These are phyloP conservation scores for Aphanomyces astaci DNA, from an alignment of 352 stramenopile species.

Conservation along the genomic window DNA sequence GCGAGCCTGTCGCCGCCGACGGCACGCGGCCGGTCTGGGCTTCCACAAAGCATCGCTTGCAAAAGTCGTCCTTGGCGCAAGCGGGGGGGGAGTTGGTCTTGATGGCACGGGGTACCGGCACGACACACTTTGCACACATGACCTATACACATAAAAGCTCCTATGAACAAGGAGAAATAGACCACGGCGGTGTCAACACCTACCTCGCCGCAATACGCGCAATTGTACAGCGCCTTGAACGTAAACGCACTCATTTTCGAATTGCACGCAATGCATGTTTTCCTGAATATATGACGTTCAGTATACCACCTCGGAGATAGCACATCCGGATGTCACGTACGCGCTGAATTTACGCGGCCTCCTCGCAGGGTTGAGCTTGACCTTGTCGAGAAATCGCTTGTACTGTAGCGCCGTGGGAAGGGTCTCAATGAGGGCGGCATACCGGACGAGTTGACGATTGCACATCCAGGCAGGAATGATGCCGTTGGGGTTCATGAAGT, in stretches of 20 bases:
- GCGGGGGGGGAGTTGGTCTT: not conserved
- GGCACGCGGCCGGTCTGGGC: not conserved
- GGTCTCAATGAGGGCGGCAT: not conserved
- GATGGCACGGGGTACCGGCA: not conserved
- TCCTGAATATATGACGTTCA: not conserved
- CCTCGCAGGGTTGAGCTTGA: not conserved
- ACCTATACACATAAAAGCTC: not conserved
- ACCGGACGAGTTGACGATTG: constrained; percentile 4
- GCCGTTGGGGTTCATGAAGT: constrained; percentile 10
- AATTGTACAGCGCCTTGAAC: constrained; percentile 17
- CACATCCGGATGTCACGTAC: not conserved
- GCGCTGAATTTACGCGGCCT: not conserved
- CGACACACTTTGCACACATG: constrained; percentile 10
- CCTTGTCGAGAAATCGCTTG: constrained; percentile 5
- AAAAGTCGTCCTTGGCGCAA: constrained; percentile 3
- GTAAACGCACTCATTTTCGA: constrained; percentile 2
- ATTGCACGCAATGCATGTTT: constrained; percentile 3
- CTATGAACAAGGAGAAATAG: not conserved
- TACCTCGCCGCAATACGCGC: constrained; percentile 6
- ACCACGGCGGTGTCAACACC: not conserved
- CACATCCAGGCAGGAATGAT: constrained; percentile 9
- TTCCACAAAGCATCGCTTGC: constrained; percentile 16
- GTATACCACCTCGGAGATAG: not conserved
- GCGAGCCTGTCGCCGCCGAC: not conserved
- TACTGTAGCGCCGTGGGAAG: not conserved